These are phyloP conservation scores for Hansenula sp. DNA, from an alignment of 1,139 yeast genomes.

Conservation along the genomic window DNA sequence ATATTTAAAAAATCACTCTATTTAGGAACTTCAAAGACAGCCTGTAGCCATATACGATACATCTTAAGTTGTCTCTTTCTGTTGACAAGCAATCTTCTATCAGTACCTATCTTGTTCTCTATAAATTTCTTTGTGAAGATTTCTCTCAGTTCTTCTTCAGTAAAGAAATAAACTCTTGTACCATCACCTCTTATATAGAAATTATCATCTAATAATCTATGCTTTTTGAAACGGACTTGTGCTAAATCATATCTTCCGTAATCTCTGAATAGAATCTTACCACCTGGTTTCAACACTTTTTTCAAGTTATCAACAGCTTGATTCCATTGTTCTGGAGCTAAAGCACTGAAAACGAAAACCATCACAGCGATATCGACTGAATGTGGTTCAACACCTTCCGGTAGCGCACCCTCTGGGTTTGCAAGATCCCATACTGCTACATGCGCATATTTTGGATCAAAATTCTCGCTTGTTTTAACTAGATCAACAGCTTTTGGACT, in stretches of 20 bases:
- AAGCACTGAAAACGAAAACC: slow-evolving; percentile 91
- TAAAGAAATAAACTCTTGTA: slow-evolving; percentile 93
- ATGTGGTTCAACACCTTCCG: slow-evolving; percentile 76
- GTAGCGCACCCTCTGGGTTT: slow-evolving; percentile 66
- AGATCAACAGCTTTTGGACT: slow-evolving; percentile 87
- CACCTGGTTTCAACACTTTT: slow-evolving; percentile 86
- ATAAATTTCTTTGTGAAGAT: slow-evolving; percentile 67
- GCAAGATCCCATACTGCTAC: slow-evolving; percentile 97
- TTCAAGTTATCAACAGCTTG: slow-evolving; percentile 69
- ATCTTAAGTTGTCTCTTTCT: slow-evolving; percentile 88
- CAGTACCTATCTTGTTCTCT: slow-evolving; percentile 80
- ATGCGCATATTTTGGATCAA: slow-evolving; percentile 61
- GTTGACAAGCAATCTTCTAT: slow-evolving; percentile 85
- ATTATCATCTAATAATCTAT: slow-evolving; percentile 82
- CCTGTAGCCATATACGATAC: slow-evolving; percentile 98
- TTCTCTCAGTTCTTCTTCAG: slow-evolving; percentile 81
- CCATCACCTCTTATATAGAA: slow-evolving; percentile 98
- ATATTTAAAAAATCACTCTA: slow-evolving; percentile 1
- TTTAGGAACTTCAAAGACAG: slow-evolving; percentile 57
- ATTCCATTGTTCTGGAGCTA: slow-evolving; percentile 89
- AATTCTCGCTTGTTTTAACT: slow-evolving; percentile 62
- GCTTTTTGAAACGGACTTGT: slow-evolving; percentile 89
- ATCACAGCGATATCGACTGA: slow-evolving; percentile 88
- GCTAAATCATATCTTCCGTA: slow-evolving; percentile 96
- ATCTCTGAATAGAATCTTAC: slow-evolving; percentile 84